Evolutionary conservation across 139 green algal species (phyloP), one percentile per base, ranked within the genome.

Genomic region (Haematococcus lacustris): DNA sequence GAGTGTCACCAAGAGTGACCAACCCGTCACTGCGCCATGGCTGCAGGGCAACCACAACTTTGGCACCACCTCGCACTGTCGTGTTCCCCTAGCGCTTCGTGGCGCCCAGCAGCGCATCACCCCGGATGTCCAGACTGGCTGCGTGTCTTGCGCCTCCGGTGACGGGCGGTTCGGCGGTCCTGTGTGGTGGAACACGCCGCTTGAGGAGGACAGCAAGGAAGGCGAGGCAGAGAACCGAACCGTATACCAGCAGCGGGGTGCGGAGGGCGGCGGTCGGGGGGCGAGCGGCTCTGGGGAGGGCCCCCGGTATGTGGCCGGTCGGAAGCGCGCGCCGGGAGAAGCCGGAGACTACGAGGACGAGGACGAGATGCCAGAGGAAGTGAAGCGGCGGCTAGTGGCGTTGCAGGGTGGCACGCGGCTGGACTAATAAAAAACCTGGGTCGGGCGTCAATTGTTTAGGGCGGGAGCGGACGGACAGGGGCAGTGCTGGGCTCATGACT

Each of bases 181-280:
- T n/a, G 86, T 96, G 43, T 96, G 92, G 93, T 98, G 93, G 93
- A 98, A 98, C 85, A 97, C 93, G 23, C 90, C 89, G 0, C 66
- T 97, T 70, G 89, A 96, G 40, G 92, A 96, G 9, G 88, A 91
- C 37, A 86, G 88, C 66, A 65, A 37, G 23, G 59, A n/a, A 1
- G 65, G 38, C 7, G 81, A 90, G 70, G 41, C 13, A 38, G 76
- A 84, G 51, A 89, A 88, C 74, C 61, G 79, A 0, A 80, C 78
- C 32, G 82, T 67, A 13, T 87, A 80, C 76, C 70, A 51, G 64
- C 71, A 81, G 57, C 50, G 61, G 3, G 50, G 66, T 1, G 65
- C 23, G 17, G 70, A 17, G 35, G 39, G 17, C 3, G 71, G 43
- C 2, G 26, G 66, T 25, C 63, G 67, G 33, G 4, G 4, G 74